These are phyloP conservation scores for Cairneyella variabilis DNA, from an alignment of 495 filamentous ascomycete species.

Conservation along the genomic window DNA sequence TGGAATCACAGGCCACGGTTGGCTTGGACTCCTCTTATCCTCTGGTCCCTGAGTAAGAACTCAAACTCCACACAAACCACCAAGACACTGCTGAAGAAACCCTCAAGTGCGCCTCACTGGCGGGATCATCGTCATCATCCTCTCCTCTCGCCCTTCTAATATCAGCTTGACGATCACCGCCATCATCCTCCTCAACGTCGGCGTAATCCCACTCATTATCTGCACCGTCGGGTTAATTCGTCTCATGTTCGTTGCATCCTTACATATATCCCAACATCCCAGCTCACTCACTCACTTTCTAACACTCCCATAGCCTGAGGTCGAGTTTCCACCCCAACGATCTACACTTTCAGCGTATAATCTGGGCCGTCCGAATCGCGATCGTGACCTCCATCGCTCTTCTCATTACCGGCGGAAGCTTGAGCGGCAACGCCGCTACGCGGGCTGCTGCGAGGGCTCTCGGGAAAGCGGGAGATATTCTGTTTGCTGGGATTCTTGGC, in stretches of 20 bases:
- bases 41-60: not conserved
- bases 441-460: too few species aligned
- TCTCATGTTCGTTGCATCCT: too few species aligned
- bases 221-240: not conserved
- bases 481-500: too few species aligned
- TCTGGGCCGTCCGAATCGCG: too few species aligned
- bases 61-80: not conserved
- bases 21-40: not conserved
- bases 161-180: not conserved
- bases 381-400: too few species aligned
- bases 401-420: too few species aligned
- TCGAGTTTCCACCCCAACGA: not conserved
- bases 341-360: too few species aligned
- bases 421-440: too few species aligned
- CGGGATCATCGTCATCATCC: not conserved
- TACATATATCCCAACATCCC: too few species aligned
- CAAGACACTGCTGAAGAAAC: not conserved
- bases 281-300: not conserved
- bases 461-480: too few species aligned
- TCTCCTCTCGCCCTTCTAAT: not conserved
- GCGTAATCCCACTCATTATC: not conserved
- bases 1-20: not conserved
- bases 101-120: not conserved
- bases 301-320: not conserved
- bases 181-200: not conserved